These are phyloP conservation scores for Zostera marina DNA, from an alignment of 116 monocot species.

Conservation along the genomic window DNA sequence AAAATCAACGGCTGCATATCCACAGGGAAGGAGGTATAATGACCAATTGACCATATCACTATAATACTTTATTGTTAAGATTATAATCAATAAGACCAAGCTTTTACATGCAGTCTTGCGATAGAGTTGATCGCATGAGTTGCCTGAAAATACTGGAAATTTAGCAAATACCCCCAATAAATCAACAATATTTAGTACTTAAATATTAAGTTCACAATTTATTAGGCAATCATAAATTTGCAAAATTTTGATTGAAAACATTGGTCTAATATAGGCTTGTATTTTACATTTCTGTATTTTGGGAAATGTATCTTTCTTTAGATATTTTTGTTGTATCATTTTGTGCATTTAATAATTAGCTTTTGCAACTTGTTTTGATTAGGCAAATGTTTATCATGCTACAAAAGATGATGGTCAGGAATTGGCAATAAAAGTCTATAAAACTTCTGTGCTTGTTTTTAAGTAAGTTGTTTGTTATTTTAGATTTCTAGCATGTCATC, in stretches of 20 bases:
- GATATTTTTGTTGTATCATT: background rate
- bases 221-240: no score
- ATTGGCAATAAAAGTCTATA: slow-evolving; percentile 93
- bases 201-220: no score
- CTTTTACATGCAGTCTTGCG: no score
- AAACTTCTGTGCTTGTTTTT: slow-evolving; percentile 98
- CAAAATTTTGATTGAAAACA: no score
- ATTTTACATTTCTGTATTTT: no score
- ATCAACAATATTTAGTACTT: no score
- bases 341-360: background rate
- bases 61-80: background rate
- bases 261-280: no score
- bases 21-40: slow-evolving; percentile 88
- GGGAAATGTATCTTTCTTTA: background rate
- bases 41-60: background rate
- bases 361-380: slow-evolving; percentile 1
- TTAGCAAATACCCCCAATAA: no score
- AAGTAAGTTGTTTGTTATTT: slow-evolving; percentile 43
- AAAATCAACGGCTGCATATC: slow-evolving; percentile 97
- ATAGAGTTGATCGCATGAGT: no score
- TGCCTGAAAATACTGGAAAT: no score
- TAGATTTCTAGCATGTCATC: no score
- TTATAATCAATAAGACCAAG: background rate
- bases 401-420: slow-evolving; percentile 80
- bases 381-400: slow-evolving; percentile 99